Percentiles rank a stretch among this genome's conserved stretches.
phyloP scores from a whole-genome alignment of 176 grass and related monocot genomes.

The Lolium perenne region DNA sequence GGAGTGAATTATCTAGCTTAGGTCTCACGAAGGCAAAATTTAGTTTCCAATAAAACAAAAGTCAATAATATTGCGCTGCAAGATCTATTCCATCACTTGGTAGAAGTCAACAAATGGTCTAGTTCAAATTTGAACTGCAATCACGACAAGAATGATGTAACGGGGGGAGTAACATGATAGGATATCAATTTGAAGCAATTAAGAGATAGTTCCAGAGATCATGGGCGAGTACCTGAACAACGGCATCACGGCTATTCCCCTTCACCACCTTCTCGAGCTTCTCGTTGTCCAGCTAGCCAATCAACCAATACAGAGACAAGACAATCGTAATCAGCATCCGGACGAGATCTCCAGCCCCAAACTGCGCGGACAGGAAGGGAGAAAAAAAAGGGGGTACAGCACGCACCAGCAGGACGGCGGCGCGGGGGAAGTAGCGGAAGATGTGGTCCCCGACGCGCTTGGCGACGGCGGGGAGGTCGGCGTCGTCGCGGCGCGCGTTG shows the following conservation, averaged over 20 bases:
- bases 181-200: neutral
- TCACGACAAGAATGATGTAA: too few species aligned
- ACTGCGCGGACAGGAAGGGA: neutral
- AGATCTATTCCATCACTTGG: neutral
- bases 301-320: neutral
- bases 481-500: slow-evolving; percentile 80
- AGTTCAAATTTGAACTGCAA: too few species aligned
- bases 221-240: slow-evolving; percentile 60
- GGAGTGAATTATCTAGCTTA: neutral
- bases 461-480: slow-evolving; percentile 69
- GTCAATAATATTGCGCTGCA: neutral
- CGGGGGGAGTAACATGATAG: too few species aligned
- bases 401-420: slow-evolving; percentile 77
- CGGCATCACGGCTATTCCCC: slow-evolving; percentile 51
- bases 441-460: slow-evolving; percentile 95
- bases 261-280: slow-evolving; percentile 71
- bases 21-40: neutral
- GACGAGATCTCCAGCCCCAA: neutral
- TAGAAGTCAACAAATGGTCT: neutral
- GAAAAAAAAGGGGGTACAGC: neutral
- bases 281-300: slow-evolving; percentile 77
- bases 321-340: neutral
- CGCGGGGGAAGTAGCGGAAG: slow-evolving; percentile 90
- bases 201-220: slow-evolving; percentile 4
- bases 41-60: neutral